Percentiles rank a stretch among this genome's conserved stretches.
These are phyloP conservation scores for Pythium vanterpoolii DNA, from an alignment of 352 stramenopile genomes.

Conservation along the genomic window DNA sequence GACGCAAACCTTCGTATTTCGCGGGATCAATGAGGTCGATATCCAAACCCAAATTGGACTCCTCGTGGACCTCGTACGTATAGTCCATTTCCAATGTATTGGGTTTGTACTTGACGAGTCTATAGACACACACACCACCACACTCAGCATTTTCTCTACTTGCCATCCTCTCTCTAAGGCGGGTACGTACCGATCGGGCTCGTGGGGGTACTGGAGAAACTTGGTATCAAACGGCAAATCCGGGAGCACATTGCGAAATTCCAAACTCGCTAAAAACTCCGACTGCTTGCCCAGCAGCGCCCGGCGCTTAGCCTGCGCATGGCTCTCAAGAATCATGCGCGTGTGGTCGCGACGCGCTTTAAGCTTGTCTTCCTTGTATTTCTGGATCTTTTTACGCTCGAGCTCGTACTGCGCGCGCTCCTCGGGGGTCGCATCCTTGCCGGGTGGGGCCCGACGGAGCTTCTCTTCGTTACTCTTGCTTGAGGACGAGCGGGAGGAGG, in stretches of 20 bases:
- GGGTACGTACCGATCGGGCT: conserved; percentile 53
- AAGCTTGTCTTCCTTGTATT: conserved; percentile 89
- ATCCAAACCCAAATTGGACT: conserved; percentile 67
- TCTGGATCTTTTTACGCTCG: conserved; percentile 84
- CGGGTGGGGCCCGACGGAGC: conserved; percentile 42
- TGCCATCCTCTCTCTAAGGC: neutral
- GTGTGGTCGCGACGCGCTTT: conserved; percentile 83
- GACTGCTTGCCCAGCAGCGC: conserved; percentile 79
- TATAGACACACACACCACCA: conserved; percentile 12
- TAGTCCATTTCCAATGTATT: conserved; percentile 84
- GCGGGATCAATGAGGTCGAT: conserved; percentile 85
- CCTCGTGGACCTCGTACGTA: conserved; percentile 82
- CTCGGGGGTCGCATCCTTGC: conserved; percentile 52
- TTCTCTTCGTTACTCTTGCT: conserved; percentile 24
- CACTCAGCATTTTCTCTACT: neutral
- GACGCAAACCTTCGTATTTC: conserved; percentile 87
- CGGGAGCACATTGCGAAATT: conserved; percentile 81
- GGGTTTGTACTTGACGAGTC: conserved; percentile 86
- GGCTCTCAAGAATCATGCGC: conserved; percentile 84
- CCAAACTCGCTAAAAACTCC: conserved; percentile 75
- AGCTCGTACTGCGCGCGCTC: conserved; percentile 80
- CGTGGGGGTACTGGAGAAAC: conserved; percentile 82
- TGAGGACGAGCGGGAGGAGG: conserved; percentile 12
- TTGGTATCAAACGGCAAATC: conserved; percentile 86
- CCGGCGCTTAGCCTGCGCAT: conserved; percentile 80